A percentile compares a stretch with the other conserved stretches of the same genome.
phyloP scores from a whole-genome alignment of 2,329 filamentous ascomycete species.

The Dactylellina cionopaga region DNA sequence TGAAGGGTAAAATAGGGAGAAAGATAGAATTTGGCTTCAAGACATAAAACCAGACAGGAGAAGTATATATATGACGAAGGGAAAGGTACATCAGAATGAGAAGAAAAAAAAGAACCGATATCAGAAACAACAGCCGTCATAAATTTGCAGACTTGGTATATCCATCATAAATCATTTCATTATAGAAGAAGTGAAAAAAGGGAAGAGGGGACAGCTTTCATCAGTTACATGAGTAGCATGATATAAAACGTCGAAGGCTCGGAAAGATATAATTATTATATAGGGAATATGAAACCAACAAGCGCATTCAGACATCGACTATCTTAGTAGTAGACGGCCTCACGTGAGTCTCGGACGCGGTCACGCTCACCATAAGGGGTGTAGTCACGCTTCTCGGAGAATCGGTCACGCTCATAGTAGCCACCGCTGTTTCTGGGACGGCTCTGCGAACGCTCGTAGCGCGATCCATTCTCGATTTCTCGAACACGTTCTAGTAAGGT shows the following conservation, averaged over 20 bases:
- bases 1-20: neutral
- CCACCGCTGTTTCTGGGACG: slow-evolving; percentile 41
- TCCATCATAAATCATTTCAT: slow-evolving; percentile 52
- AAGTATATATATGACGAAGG: slow-evolving; percentile 46
- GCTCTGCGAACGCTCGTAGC: slow-evolving; percentile 46
- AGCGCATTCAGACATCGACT: too few species aligned
- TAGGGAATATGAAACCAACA: too few species aligned
- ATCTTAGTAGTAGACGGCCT: slow-evolving; percentile 50
- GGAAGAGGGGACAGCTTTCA: neutral
- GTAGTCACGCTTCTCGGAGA: slow-evolving; percentile 49
- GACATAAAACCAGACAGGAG: slow-evolving; percentile 8
- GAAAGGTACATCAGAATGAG: slow-evolving; percentile 6
- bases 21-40: neutral
- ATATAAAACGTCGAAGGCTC: neutral
- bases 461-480: slow-evolving; percentile 40
- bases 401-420: slow-evolving; percentile 50
- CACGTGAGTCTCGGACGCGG: slow-evolving; percentile 49
- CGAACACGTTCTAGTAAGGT: slow-evolving; percentile 46
- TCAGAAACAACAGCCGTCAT: neutral
- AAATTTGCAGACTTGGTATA: slow-evolving; percentile 43
- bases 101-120: too few species aligned
- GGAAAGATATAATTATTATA: slow-evolving; percentile 32
- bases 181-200: slow-evolving; percentile 14
- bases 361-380: slow-evolving; percentile 51
- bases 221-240: slow-evolving; percentile 26